Base-by-base conservation (phyloP, 768 basidiomycete species). In the Rhodotorula paludigena region DNA sequence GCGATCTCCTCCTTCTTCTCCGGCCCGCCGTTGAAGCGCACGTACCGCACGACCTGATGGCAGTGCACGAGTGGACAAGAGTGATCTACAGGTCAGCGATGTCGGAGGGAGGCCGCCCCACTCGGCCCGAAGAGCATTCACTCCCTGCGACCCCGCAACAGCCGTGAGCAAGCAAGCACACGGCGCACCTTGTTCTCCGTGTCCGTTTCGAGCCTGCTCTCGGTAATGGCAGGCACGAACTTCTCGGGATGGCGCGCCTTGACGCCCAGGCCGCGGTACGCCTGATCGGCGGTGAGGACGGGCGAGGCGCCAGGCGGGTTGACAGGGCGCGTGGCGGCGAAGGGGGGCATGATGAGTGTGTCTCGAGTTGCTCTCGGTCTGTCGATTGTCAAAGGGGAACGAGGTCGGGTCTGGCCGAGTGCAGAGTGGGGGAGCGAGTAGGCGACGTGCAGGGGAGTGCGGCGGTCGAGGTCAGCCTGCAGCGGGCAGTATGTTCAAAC, bases 111-210 rank as follows among this genome's bases (percentile, higher is more conserved):
- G n/a, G n/a, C n/a, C n/a, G n/a, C n/a, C n/a, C n/a, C n/a, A n/a
- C n/a, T n/a, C n/a, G n/a, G n/a, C n/a, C n/a, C n/a, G n/a, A n/a
- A n/a, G n/a, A n/a, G n/a, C n/a, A n/a, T n/a, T n/a, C n/a, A n/a
- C n/a, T n/a, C n/a, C n/a, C n/a, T n/a, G n/a, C n/a, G n/a, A n/a
- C n/a, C n/a, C n/a, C n/a, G n/a, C n/a, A n/a, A n/a, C n/a, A n/a
- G n/a, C n/a, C n/a, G n/a, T n/a, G n/a, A n/a, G n/a, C n/a, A n/a
- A n/a, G n/a, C n/a, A n/a, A n/a, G n/a, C n/a, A n/a, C 3, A 20
- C 11, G 0, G 20, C 65, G 48, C 59, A 71, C 65, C 66, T 64
- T 71, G 65, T 54, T 48, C 21, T 49, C 62, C 32, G 57, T 58
- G 9, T 71, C 65, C 28, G 57, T 42, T 28, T 49, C 23, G 1